phyloP scores from a whole-genome alignment of 1,139 yeast species.

The Lodderomyces beijingensis region DNA sequence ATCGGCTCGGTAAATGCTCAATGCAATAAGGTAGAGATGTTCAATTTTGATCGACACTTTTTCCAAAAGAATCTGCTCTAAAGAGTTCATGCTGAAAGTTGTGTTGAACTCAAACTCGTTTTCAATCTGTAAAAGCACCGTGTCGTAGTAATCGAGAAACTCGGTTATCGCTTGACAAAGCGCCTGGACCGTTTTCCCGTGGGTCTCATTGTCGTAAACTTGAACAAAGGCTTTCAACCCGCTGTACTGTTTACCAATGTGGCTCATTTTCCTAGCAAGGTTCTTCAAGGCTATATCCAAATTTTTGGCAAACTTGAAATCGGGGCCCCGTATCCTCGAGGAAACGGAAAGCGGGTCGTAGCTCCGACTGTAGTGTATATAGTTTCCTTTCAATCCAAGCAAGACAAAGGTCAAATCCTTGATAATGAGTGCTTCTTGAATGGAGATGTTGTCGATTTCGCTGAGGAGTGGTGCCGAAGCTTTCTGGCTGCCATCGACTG shows the following conservation, averaged over 20 bases:
- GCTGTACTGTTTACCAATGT: conserved; percentile 59
- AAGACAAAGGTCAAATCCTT: conserved; percentile 68
- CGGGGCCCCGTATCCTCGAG: conserved; percentile 60
- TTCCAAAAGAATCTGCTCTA: conserved; percentile 31
- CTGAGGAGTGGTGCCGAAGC: conserved; percentile 42
- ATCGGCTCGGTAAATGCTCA: conserved; percentile 41
- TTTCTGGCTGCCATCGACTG: conserved; percentile 9
- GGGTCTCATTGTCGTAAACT: conserved; percentile 46
- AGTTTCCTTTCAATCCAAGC: conserved; percentile 76
- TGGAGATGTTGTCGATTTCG: conserved; percentile 38
- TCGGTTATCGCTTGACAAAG: conserved; percentile 58
- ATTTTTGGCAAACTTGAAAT: conserved; percentile 65
- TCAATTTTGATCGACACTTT: conserved; percentile 32
- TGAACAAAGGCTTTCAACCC: conserved; percentile 55
- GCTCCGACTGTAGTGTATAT: conserved; percentile 62
- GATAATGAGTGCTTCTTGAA: conserved; percentile 70
- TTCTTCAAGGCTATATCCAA: conserved; percentile 74
- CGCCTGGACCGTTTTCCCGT: conserved; percentile 74
- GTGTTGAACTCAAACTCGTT: conserved; percentile 44
- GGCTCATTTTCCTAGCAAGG: conserved; percentile 59
- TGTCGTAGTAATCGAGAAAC: conserved; percentile 46
- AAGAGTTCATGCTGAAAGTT: conserved; percentile 28
- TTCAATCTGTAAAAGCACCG: conserved; percentile 51
- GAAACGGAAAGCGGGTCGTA: conserved; percentile 43
- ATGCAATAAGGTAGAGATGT: conserved; percentile 57